These are phyloP conservation scores for Xylaria arbuscula DNA, from an alignment of 2,329 filamentous ascomycete species.

Conservation along the genomic window DNA sequence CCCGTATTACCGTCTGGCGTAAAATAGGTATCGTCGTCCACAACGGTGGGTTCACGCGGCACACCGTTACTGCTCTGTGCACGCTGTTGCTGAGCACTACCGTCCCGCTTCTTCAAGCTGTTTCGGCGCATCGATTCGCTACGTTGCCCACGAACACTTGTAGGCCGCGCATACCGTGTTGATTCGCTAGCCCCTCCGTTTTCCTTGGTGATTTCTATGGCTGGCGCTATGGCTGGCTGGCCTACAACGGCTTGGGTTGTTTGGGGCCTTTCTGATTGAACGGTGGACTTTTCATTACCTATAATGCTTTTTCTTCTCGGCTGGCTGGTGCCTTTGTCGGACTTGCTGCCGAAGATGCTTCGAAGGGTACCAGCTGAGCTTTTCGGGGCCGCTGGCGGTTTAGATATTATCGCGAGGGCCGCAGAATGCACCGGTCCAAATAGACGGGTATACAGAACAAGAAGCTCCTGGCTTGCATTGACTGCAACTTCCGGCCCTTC, in stretches of 20 bases:
- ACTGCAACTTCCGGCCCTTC: slow-evolving; percentile 88
- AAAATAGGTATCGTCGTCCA: slow-evolving; percentile 64
- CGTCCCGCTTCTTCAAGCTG: slow-evolving; percentile 65
- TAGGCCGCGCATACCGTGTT: slow-evolving; percentile 51
- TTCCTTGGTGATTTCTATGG: slow-evolving; percentile 81
- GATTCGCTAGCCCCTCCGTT: slow-evolving; percentile 57
- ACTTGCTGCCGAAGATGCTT: slow-evolving; percentile 76
- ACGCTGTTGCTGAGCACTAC: slow-evolving; percentile 61
- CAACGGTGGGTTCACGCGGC: slow-evolving; percentile 55
- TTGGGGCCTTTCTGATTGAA: slow-evolving; percentile 52
- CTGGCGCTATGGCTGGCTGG: slow-evolving; percentile 69
- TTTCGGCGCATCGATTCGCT: slow-evolving; percentile 62
- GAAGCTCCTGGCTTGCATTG: slow-evolving; percentile 85
- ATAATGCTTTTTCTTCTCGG: slow-evolving; percentile 55
- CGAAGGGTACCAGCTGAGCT: slow-evolving; percentile 77
- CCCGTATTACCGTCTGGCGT: slow-evolving; percentile 59
- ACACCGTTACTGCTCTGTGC: slow-evolving; percentile 57
- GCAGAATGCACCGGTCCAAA: slow-evolving; percentile 70
- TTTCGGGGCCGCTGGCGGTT: slow-evolving; percentile 66
- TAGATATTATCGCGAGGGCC: slow-evolving; percentile 51
- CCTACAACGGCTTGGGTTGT: slow-evolving; percentile 59
- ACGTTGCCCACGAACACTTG: slow-evolving; percentile 55
- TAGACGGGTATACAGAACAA: slow-evolving; percentile 82
- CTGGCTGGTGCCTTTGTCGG: slow-evolving; percentile 52
- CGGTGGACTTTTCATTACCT: slow-evolving; percentile 48